Evolutionary conservation across 192 early-diverging fungal genomes (phyloP), one percentile per base, ranked within the genome.

Genomic region (Dissophora ornata): DNA sequence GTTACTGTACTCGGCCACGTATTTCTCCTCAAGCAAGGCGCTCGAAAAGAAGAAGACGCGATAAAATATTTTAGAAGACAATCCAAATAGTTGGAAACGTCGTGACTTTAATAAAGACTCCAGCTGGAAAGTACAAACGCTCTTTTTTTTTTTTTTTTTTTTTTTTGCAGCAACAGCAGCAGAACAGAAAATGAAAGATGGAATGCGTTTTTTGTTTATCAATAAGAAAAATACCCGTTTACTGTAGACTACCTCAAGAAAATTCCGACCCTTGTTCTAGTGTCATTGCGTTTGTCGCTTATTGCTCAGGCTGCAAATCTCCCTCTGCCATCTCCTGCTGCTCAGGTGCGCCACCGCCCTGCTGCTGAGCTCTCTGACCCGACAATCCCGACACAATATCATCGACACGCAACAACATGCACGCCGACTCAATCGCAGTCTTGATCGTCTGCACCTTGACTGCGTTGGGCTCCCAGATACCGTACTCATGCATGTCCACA

Each of bases 371-470:
- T 40, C 78, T 81, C 60, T 84, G 85, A 57, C 85, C 88, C 18
- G 93, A 94, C 59, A 96, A 70, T 78, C 94, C 94, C 38, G 94
- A 96, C 3, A 99, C 96, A 84, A 99, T 98, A 84, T 98, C 98
- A 74, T 99, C 98, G 38, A 95, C 92, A 55, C 93, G 90, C 63
- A 95, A 77, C 49, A 95, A 71, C 70, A 95, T 61, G 66, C 91
- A 94, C 24, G 93, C 90, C 33, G 89, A 97, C 87, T 99, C 98
- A 66, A 99, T 95, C 21, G 98, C 98, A 22, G 98, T 98, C 90
- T 98, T 99, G 84, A 99, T 90, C 4, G 96, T 99, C 87, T 99
- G 98, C 12, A 97, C 90, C 88, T 99, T 99, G 75, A 99, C 98
- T n/a, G 96, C 96, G 60, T 91, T 89, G 15, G 98, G 97, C 83